Conservation (phyloP, 768 basidiomycete genomes). For the Trametes coccinea region DNA sequence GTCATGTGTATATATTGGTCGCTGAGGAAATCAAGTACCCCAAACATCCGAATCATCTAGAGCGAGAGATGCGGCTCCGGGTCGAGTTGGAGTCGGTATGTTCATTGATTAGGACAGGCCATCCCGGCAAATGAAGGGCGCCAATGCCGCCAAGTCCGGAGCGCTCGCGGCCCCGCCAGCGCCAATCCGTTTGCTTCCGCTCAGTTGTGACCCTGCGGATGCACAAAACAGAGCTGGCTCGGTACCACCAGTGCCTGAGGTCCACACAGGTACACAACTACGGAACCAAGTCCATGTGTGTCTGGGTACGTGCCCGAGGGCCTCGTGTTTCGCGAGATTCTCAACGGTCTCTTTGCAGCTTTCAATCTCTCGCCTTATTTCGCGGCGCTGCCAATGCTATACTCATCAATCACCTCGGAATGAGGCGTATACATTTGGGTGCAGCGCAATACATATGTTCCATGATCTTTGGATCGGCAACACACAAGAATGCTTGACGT, state of each 20-base stretch:
- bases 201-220: neutral
- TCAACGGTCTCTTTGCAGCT: too few species aligned
- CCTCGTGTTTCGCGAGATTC: too few species aligned
- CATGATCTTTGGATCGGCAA: neutral
- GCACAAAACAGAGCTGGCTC: neutral
- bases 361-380: too few species aligned
- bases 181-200: constrained; percentile 4
- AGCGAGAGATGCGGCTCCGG: neutral
- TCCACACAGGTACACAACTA: neutral
- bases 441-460: neutral
- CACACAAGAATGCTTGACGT: neutral
- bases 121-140: too few species aligned
- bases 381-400: too few species aligned
- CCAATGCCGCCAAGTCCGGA: neutral
- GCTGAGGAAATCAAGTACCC: constrained; percentile 8
- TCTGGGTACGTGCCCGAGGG: too few species aligned
- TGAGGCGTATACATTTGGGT: too few species aligned
- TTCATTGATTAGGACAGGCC: too few species aligned
- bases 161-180: neutral
- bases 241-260: neutral
- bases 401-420: too few species aligned
- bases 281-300: neutral
- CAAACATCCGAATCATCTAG: neutral
- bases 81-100: neutral
- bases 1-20: constrained; percentile 3